Evolutionary conservation across 768 basidiomycete genomes (phyloP).

Genomic region (Leccinum obscurum): DNA sequence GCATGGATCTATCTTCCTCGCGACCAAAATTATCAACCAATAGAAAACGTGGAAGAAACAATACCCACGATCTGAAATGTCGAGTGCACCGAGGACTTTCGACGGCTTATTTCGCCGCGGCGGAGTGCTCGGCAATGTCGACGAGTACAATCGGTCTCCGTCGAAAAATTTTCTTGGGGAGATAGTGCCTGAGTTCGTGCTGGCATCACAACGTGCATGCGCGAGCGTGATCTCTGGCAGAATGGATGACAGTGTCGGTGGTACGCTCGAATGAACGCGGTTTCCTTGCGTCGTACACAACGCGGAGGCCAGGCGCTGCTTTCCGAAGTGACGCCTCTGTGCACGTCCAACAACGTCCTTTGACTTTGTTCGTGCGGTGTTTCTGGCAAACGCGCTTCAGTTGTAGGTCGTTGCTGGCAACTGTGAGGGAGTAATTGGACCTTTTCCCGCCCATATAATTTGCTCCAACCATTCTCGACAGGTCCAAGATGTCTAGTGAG

Average conservation of each 20-base stretch:
- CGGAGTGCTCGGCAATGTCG: conserved; percentile 5
- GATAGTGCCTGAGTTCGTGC: not conserved
- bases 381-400: conserved; percentile 40
- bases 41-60: conserved; percentile 2
- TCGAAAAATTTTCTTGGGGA: not conserved
- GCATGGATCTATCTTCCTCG: conserved; percentile 26
- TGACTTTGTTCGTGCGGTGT: conserved; percentile 53
- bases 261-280: conserved; percentile 1
- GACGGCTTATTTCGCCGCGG: conserved; percentile 17
- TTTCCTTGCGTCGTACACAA: conserved; percentile 27
- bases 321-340: conserved; percentile 62
- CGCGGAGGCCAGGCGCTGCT: conserved; percentile 53
- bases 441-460: conserved; percentile 79
- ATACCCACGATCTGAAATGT: conserved; percentile 30
- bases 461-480: conserved; percentile 55
- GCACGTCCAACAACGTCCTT: conserved; percentile 55
- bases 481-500: not conserved
- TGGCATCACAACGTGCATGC: conserved; percentile 22
- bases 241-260: conserved; percentile 10
- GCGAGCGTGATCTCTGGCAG: conserved; percentile 27
- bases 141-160: conserved; percentile 8
- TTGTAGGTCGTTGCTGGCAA: not conserved
- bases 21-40: conserved; percentile 4
- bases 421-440: conserved; percentile 31
- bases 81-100: conserved; percentile 26